Conservation (phyloP, 2,329 filamentous ascomycete genomes). For the Trichoderma cornu-damae region DNA sequence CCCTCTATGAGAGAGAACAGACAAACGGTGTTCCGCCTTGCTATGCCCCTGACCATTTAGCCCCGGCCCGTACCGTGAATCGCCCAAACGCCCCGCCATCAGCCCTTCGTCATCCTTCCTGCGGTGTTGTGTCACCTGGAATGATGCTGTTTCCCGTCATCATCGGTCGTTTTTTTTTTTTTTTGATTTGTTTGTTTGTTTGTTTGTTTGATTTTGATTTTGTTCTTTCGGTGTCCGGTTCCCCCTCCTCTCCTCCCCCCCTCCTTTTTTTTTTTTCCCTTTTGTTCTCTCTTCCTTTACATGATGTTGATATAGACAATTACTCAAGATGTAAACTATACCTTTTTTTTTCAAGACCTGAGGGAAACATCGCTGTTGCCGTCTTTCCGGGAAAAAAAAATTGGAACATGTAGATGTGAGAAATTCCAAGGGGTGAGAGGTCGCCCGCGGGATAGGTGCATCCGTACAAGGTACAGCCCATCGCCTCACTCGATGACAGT, state of each 20-base stretch:
- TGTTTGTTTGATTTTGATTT: neutral
- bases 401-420: neutral
- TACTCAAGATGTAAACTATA: neutral
- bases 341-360: neutral
- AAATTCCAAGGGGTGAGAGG: neutral
- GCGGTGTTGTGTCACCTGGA: neutral
- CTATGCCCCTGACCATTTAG: conserved; percentile 7
- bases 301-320: neutral
- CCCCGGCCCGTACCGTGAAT: conserved; percentile 9
- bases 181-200: neutral
- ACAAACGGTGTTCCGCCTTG: conserved; percentile 6
- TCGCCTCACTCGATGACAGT: conserved; percentile 40
- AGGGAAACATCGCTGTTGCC: neutral
- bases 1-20: conserved; percentile 11
- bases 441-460: neutral
- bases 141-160: neutral
- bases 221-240: neutral
- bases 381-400: neutral
- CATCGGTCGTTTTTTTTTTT: neutral
- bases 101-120: neutral
- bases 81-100: conserved; percentile 11
- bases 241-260: too few relatives aligned
- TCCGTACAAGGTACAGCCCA: neutral
- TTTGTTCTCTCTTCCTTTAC: neutral
- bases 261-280: too few relatives aligned